Evolutionary conservation across 495 filamentous ascomycete species (phyloP).

Genomic region (Xylaria acuta): DNA sequence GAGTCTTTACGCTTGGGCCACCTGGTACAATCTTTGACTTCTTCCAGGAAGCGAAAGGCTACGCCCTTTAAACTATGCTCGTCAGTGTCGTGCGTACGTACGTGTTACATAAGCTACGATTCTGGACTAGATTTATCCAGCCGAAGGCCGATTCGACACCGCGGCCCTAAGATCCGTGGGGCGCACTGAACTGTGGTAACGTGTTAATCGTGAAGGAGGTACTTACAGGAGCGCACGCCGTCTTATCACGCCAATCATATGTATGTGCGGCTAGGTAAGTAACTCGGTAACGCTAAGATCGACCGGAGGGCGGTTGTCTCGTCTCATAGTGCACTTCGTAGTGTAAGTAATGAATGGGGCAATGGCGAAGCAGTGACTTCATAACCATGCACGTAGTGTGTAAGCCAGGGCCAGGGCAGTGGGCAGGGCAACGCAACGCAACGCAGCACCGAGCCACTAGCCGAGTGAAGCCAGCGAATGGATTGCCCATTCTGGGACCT

Average conservation of each 20-base stretch:
- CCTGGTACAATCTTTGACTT: too few species aligned
- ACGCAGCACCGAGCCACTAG: conserved; percentile 14
- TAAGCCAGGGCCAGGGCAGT: conserved; percentile 15
- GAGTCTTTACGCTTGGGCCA: too few species aligned
- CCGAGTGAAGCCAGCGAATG: conserved; percentile 19
- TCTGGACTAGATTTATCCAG: conserved; percentile 15
- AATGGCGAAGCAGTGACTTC: conserved; percentile 23
- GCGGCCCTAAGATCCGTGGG: conserved; percentile 15
- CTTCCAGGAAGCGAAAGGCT: too few species aligned
- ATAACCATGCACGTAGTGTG: not conserved
- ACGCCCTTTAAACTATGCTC: not conserved
- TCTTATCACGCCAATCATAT: not conserved
- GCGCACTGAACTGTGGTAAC: not conserved
- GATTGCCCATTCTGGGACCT: not conserved
- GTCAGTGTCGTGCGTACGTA: not conserved
- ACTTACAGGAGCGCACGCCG: conserved; percentile 7
- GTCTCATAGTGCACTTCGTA: conserved; percentile 5
- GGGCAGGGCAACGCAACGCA: conserved; percentile 18
- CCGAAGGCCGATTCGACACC: conserved; percentile 13
- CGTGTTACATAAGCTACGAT: conserved; percentile 10
- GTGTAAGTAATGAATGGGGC: not conserved
- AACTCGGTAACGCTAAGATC: conserved; percentile 18
- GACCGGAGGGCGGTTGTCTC: not conserved
- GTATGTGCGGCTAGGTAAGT: not conserved
- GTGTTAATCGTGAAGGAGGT: conserved; percentile 13